Conservation (phyloP, 768 basidiomycete genomes). For the Trametes gibbosa region DNA sequence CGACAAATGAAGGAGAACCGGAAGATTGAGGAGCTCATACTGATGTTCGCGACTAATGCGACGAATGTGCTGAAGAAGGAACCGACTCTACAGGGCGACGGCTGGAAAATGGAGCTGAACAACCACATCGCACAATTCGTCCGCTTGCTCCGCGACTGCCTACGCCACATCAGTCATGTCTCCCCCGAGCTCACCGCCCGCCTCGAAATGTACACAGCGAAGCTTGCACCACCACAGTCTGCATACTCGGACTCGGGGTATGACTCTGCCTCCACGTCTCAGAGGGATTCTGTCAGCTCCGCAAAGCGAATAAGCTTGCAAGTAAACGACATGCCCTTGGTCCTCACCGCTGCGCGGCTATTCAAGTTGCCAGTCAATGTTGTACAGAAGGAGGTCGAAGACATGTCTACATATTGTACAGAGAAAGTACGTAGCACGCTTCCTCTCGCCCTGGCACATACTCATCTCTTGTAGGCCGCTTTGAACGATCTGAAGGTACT, state of each 20-base stretch:
- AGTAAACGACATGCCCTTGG: slow-evolving; percentile 77
- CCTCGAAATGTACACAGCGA: slow-evolving; percentile 80
- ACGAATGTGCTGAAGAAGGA: slow-evolving; percentile 88
- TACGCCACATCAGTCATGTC: slow-evolving; percentile 70
- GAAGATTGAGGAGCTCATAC: slow-evolving; percentile 95
- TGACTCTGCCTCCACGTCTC: slow-evolving; percentile 57
- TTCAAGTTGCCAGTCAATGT: slow-evolving; percentile 73
- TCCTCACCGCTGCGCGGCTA: slow-evolving; percentile 60
- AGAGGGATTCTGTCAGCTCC: slow-evolving; percentile 48
- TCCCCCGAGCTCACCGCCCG: slow-evolving; percentile 79
- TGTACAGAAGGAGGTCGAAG: slow-evolving; percentile 72
- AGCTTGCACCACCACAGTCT: slow-evolving; percentile 61
- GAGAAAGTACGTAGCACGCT: slow-evolving; percentile 56
- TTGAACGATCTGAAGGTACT: slow-evolving; percentile 81
- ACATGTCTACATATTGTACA: slow-evolving; percentile 59
- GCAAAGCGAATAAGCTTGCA: slow-evolving; percentile 40
- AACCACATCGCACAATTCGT: slow-evolving; percentile 90
- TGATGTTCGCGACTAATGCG: slow-evolving; percentile 93
- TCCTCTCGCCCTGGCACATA: not conserved
- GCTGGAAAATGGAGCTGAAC: slow-evolving; percentile 92
- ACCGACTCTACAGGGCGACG: slow-evolving; percentile 75
- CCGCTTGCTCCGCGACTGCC: slow-evolving; percentile 76
- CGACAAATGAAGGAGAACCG: slow-evolving; percentile 93
- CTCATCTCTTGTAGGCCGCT: slow-evolving; percentile 56
- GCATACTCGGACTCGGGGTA: slow-evolving; percentile 63